Base-by-base conservation (phyloP, 2,329 filamentous ascomycete genomes). In the Trichoderma guizhouense region DNA sequence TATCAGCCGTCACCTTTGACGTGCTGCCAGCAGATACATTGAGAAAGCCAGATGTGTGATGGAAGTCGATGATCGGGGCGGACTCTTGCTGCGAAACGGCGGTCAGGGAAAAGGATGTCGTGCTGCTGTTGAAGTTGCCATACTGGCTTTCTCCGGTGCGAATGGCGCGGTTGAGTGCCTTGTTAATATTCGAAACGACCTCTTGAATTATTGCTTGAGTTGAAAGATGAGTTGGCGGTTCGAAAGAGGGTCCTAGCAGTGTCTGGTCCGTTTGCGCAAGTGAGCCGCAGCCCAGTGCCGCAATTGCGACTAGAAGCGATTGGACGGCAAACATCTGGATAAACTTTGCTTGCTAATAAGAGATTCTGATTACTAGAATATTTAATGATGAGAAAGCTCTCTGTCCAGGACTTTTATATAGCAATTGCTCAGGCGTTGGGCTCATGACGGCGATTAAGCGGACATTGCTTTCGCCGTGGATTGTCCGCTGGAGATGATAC, bases 1-100 rank as follows among this genome's bases (percentile, higher is more conserved):
- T 79, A 36, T 74, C 72, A 0, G 34, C 55, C 6, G 60, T 67
- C 32, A 74, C 64, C 9, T 43, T 61, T 3, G 43, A 39, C 5
- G 66, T 67, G 21, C 72, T 74, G 5, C 73, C 72, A 18, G 71
- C 73, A 24, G 73, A 74, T n/a, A 51, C 21, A 24, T 74, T 74
- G 5, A 74, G 55, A 15, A 32, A 66, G 26, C 32, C 47, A 18
- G 72, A 71, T 7, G 68, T 74, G 39, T 74, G 66, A 24, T 74
- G 71, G 24, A 72, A 73, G 61, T 73, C 73, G 7, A 74, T 28
- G 7, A 74, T 36, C 3, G 69, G 63, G 7, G 21, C 15, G 15
- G 64, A 32, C 53, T 68, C 72, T 8, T 71, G 34, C 26, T 57
- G 34, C 14, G 73, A 73, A 15, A 60, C n/a, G 12, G 71, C 68